Percentiles rank a stretch among this genome's conserved stretches.
Evolutionary conservation across 148 eudicot species (phyloP).

Genomic region (Dysphania ambrosioides): DNA sequence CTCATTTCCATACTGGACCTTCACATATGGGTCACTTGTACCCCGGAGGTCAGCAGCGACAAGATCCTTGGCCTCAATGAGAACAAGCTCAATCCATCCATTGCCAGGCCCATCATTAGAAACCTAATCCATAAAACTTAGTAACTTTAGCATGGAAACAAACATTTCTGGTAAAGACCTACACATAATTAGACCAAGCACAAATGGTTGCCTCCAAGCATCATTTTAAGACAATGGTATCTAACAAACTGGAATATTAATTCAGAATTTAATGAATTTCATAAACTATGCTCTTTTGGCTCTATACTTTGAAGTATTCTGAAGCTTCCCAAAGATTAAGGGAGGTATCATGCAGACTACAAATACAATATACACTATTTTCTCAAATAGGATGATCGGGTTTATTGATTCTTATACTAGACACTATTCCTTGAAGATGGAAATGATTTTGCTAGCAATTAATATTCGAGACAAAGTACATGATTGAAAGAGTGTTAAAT

Average conservation of each 20-base stretch:
- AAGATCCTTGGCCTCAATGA: constrained; percentile 83
- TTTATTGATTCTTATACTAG: too few species aligned
- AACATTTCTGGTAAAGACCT: background rate
- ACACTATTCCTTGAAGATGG: background rate
- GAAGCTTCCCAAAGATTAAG: background rate
- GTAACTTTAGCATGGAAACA: background rate
- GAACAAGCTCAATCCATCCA: constrained; percentile 68
- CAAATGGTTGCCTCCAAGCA: background rate
- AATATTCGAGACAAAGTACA: background rate
- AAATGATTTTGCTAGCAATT: background rate
- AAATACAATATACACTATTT: too few species aligned
- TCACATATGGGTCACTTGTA: constrained; percentile 95
- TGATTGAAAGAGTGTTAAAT: background rate
- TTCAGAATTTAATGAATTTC: background rate
- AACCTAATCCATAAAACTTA: constrained; percentile 16
- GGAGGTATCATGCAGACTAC: background rate
- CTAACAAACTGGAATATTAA: background rate
- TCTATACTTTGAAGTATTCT: background rate
- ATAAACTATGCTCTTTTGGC: background rate
- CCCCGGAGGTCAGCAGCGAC: constrained; percentile 95
- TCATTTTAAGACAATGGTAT: background rate
- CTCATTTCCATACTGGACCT: constrained; percentile 72
- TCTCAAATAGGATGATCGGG: too few species aligned
- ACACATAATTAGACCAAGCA: background rate
- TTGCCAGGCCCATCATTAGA: constrained; percentile 25